Conservation (phyloP, 2,329 filamentous ascomycete species). For the Epichloe baconii region DNA sequence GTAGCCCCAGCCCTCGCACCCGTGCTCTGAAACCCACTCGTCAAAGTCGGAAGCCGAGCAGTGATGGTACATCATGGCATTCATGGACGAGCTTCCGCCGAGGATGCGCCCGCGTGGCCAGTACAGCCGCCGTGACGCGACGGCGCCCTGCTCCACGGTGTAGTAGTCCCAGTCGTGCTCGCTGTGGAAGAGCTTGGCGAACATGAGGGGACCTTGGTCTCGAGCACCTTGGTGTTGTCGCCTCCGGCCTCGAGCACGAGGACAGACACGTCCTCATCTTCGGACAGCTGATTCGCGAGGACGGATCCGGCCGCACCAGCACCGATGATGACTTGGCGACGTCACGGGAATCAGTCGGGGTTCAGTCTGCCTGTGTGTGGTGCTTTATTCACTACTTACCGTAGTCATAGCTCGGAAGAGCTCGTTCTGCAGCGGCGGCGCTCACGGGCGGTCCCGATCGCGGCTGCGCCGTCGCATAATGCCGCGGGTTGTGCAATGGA, state of each 20-base stretch:
- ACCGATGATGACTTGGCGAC: constrained; percentile 13
- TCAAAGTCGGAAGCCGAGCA: constrained; percentile 11
- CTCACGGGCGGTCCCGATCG: constrained; percentile 3
- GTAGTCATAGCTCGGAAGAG: constrained; percentile 5
- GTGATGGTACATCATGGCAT: constrained; percentile 14
- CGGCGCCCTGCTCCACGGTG: constrained; percentile 10
- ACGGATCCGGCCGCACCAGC: constrained; percentile 18
- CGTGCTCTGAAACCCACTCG: constrained; percentile 8
- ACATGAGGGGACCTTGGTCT: constrained; percentile 9
- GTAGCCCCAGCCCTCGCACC: constrained; percentile 11
- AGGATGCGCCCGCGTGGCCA: constrained; percentile 13
- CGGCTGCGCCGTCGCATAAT: constrained; percentile 1
- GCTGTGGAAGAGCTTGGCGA: constrained; percentile 10
- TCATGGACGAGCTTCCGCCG: constrained; percentile 12
- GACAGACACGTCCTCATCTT: constrained; percentile 11
- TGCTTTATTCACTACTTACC: background rate
- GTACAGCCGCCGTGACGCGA: constrained; percentile 11
- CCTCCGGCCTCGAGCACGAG: constrained; percentile 10
- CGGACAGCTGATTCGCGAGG: constrained; percentile 16
- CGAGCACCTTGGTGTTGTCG: constrained; percentile 8
- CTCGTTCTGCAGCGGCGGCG: constrained; percentile 1
- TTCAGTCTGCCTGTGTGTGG: background rate
- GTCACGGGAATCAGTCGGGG: background rate
- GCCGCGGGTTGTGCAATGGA: constrained; percentile 4
- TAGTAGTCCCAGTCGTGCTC: constrained; percentile 14